Conservation (phyloP, 129 eudicot species). For the Daucus carota region DH1_v3.0 NC_030386.2:13637001-13637500, state of each 20-base stretch:
- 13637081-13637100: background rate
- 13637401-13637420: constrained; percentile 7
- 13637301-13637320: background rate
- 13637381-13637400: constrained; percentile 3
- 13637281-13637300: constrained; percentile 7
- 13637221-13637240: background rate
- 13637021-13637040: constrained; percentile 10
- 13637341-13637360: constrained; percentile 13
- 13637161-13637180: background rate
- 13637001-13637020: background rate
- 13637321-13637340: background rate
- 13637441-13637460: too few species aligned
- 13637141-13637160: too few species aligned
- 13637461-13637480: too few species aligned
- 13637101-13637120: background rate
- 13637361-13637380: constrained; percentile 12
- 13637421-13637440: too few species aligned
- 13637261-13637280: background rate
- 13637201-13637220: background rate
- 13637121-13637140: background rate
- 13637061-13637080: constrained; percentile 7
- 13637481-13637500: too few species aligned
- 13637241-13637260: background rate
- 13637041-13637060: constrained; percentile 6
- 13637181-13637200: background rate